phyloP scores from a whole-genome alignment of 331 rosid species.

The Arachis monticola region DNA sequence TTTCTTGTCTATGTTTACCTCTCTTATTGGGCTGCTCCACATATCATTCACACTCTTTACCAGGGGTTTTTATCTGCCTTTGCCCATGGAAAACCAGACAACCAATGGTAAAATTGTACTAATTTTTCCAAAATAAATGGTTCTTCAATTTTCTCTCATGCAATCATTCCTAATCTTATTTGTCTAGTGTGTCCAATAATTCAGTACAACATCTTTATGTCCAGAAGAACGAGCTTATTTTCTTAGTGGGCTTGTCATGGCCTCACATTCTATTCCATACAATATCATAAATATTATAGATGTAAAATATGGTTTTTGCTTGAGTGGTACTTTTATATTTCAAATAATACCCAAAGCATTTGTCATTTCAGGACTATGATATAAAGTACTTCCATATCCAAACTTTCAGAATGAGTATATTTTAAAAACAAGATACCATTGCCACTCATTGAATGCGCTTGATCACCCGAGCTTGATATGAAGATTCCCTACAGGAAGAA shows the following conservation, averaged over 20 bases:
- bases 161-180: background rate
- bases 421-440: conserved; percentile 69
- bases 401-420: conserved; percentile 26
- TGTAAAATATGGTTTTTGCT: background rate
- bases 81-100: background rate
- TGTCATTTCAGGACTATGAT: background rate
- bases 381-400: conserved; percentile 31
- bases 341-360: background rate
- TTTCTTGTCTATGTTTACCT: background rate
- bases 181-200: background rate
- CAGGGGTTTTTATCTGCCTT: background rate
- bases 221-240: background rate
- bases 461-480: conserved; percentile 94
- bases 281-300: background rate
- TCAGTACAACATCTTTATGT: background rate
- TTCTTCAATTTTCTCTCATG: background rate
- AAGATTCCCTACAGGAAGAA: conserved; percentile 73
- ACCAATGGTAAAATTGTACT: background rate
- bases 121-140: background rate
- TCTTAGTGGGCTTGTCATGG: background rate
- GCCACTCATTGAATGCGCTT: conserved; percentile 89
- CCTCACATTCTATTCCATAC: background rate
- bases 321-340: background rate
- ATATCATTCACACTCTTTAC: background rate
- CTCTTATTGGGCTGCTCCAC: background rate